Base-by-base conservation (phyloP, 2,329 filamentous ascomycete species). In the Plenodomus biglobosus region DNA sequence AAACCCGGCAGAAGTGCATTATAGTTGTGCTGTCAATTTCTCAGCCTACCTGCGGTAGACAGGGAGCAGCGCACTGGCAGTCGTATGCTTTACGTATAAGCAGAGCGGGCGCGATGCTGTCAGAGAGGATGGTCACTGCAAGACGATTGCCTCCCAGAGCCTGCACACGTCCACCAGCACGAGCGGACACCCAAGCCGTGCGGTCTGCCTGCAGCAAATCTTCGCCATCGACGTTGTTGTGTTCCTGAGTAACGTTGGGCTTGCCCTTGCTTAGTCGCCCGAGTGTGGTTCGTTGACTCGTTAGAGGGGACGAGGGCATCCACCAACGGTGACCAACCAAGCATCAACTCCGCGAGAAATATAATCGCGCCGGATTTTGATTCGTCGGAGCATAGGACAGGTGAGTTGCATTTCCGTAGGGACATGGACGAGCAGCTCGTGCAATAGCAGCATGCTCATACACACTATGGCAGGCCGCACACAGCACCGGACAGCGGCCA, bases 321-420 rank as follows among this genome's bases (percentile, higher is more conserved):
- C 55, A 58, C 55, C 55, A 58, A 58, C 52, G 49, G 53, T 53
- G 42, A 58, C 55, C 55, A 58, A 58, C 52, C 52, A 55, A 55
- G 42, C 49, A 45, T 41, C 50, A 45, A 49, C 11, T 44, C 43
- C 45, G 50, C 44, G 42, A 51, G 42, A 37, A n/a, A 53, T 55
- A 55, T 41, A 39, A 35, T 51, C 44, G 40, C 41, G 44, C 41
- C 46, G 49, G 35, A 43, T 34, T 44, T 52, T 58, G 55, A 58
- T 58, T 58, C 55, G 55, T 34, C 55, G 13, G 20, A 41, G 17
- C 22, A 40, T 34, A 47, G 40, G 38, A 55, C 35, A 58, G 55
- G 52, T 55, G 44, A 49, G 55, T 51, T 11, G 27, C 27, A 7
- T 32, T 7, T 32, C 13, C 27, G 27, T 15, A 11, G 40, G 7